Evolutionary conservation across 495 filamentous ascomycete species (phyloP), one percentile per base, ranked within the genome.

Genomic region (Neurospora hispaniola): DNA sequence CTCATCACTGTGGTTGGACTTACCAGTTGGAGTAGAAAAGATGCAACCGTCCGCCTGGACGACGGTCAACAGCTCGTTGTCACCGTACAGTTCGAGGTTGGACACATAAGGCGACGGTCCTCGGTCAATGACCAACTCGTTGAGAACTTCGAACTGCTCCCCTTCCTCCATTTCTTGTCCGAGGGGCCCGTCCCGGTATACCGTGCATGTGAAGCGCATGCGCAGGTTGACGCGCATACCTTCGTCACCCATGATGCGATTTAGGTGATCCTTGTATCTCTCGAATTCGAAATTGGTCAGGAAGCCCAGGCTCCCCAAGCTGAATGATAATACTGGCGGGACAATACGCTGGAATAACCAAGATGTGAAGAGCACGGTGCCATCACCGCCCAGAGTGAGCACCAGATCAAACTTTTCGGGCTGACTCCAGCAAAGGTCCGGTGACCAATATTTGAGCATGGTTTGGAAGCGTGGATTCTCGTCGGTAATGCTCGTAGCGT

Each of bases 1-100:
- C 23, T 41, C 27, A 31, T 31, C 1, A n/a, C 10, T 41, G 14
- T 16, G n/a, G n/a, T 7, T 5, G 70, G 69, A 48, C 83, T 80
- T 87, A 86, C 90, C 93, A 44, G 96, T 99, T 2, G 96, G 96
- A 0, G 96, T 99, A 42, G 93, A 95, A 80, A 99, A 96, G 74
- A 98, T 98, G 83, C 93, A 96, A 70, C 96, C 96, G 75, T 99
- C 96, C 31, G 96, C 96, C 84, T 97, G 94, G 71, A 99, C 90
- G 48, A 97, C 92, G 20, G 96, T 99, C 71, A 99, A 86, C 31
- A 97, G 89, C 82, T 94, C 91, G 79, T 97, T 90, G 78, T 98
- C 94, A 71, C 92, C 95, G 77, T 97, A 98, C 40, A 99, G 85
- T 83, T 98, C 96, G 43, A 97, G 86, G 80, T 94, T 94, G n/a